Evolutionary conservation across 352 stramenopile species (phyloP), one percentile per base, ranked within the genome.

Genomic region (Phytophthora litchii): DNA sequence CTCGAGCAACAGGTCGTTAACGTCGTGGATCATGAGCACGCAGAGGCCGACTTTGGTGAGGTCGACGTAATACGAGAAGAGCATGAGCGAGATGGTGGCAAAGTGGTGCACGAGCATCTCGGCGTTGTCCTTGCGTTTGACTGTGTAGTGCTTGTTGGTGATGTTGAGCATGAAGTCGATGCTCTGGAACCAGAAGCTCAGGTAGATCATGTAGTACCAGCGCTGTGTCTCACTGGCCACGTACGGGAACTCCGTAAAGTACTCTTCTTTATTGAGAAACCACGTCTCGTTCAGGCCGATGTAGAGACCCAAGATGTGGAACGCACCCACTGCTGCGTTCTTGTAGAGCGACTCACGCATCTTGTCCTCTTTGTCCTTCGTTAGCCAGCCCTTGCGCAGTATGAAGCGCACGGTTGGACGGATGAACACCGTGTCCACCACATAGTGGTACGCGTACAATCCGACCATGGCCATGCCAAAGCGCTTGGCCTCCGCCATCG

Each of bases 121-220:
- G 14, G 74, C 64, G 54, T 91, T 91, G 67, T 92, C 83, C 61
- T 89, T 91, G 67, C 81, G 83, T 76, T 90, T 92, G 51, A 91
- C 78, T 31, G 67, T 77, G 70, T 92, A 92, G 68, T 92, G 81
- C 14, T 78, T 85, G 69, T 88, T 90, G 54, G 83, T 87, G 53
- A 92, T 23, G 54, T 84, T 89, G 45, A 92, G 83, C 81, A 92
- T 88, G 47, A 90, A 91, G 70, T 91, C 83, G 60, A 90, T 83
- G 64, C 80, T 83, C 69, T 92, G 83, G 61, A 92, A 54, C 83
- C 83, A 92, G 62, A 86, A 92, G 58, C 74, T 65, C 43, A 91
- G 72, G 72, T 92, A 92, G 64, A 91, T 78, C 80, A 91, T 91
- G 70, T 92, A 92, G 78, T 92, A 89, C 83, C 83, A 92, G 62